phyloP scores from a whole-genome alignment of 306 rosid genomes.

The Coriaria nepalensis region DNA sequence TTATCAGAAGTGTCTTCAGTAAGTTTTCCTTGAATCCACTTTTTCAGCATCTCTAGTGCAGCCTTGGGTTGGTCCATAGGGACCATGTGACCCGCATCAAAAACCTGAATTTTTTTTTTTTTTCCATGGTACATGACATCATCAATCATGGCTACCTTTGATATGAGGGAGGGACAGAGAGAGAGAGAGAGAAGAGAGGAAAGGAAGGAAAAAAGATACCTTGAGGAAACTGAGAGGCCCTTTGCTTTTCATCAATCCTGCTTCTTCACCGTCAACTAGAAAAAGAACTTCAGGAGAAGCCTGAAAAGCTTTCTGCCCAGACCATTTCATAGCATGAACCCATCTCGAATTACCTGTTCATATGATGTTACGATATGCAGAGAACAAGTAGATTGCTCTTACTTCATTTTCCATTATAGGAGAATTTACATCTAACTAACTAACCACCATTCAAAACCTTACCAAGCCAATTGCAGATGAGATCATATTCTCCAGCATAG shows the following conservation, averaged over 20 bases:
- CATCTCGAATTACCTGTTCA: conserved; percentile 86
- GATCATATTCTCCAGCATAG: conserved; percentile 94
- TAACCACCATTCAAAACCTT: conserved; percentile 4
- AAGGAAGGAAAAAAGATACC: conserved; percentile 34
- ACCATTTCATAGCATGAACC: conserved; percentile 96
- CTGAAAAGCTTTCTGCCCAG: conserved; percentile 69
- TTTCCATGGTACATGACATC: neutral
- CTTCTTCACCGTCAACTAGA: conserved; percentile 56
- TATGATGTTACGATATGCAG: conserved; percentile 10
- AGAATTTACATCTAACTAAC: too few relatives aligned
- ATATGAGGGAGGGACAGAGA: too few relatives aligned
- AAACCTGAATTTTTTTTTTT: too few relatives aligned
- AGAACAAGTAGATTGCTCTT: neutral
- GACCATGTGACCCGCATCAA: conserved; percentile 90
- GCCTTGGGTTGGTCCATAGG: conserved; percentile 99
- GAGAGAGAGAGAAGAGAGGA: neutral
- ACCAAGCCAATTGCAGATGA: conserved; percentile 99
- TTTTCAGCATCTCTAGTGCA: conserved; percentile 64
- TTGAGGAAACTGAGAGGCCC: conserved; percentile 91
- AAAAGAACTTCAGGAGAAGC: conserved; percentile 62
- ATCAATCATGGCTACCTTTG: too few relatives aligned
- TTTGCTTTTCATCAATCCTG: conserved; percentile 62
- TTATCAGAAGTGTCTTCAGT: too few relatives aligned
- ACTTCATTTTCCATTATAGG: neutral
- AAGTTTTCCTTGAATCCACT: conserved; percentile 65